A percentile compares a stretch with the other conserved stretches of the same genome.
phyloP scores from a whole-genome alignment of 78 protist genomes.

The Isochrysis galbana region DNA sequence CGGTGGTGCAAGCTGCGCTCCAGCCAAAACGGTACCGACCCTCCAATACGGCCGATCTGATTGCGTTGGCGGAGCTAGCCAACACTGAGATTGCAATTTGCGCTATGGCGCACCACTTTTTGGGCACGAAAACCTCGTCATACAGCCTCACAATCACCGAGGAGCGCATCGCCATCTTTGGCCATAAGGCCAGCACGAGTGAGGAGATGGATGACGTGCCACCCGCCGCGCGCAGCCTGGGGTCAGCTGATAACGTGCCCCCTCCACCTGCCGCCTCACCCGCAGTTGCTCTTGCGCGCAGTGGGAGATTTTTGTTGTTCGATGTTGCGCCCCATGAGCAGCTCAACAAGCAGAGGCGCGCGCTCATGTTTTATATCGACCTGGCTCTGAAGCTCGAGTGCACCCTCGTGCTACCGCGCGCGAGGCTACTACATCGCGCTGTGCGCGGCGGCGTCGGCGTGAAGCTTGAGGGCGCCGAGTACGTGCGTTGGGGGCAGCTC shows the following conservation, averaged over 20 bases:
- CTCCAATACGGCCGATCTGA: neutral
- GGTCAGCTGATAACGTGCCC: too few relatives aligned
- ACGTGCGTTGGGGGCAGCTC: neutral
- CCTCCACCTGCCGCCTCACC: too few relatives aligned
- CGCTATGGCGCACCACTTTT: neutral
- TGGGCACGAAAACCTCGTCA: neutral
- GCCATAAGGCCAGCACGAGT: neutral
- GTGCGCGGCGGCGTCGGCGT: neutral
- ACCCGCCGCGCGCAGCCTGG: neutral
- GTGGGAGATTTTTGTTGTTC: too few relatives aligned
- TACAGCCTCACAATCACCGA: neutral
- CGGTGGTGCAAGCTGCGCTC: neutral
- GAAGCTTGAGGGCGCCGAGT: too few relatives aligned
- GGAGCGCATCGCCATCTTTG: neutral
- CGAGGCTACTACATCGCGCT: neutral
- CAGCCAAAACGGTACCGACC: neutral
- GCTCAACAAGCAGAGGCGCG: conserved; percentile 32
- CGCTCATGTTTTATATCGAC: neutral
- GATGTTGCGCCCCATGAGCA: neutral
- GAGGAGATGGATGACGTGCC: neutral
- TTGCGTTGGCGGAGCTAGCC: neutral
- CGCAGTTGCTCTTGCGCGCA: too few relatives aligned
- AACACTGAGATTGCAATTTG: neutral
- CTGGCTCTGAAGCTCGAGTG: neutral
- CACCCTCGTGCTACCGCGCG: neutral